Conservation (phyloP, 139 green algal species). For the Volvox africanus region DNA sequence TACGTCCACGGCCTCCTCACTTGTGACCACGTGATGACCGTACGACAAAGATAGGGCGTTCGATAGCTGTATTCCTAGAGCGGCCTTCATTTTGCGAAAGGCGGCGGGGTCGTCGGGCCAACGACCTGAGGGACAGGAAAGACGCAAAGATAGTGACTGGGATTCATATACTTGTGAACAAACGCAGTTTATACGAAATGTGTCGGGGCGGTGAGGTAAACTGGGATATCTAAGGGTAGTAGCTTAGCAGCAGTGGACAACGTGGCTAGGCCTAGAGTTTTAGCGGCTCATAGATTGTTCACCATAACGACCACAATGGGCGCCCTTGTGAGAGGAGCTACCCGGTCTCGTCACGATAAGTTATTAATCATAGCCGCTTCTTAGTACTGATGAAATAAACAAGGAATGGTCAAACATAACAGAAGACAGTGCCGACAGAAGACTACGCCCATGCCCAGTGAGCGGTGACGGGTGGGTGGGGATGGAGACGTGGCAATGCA, state of each 20-base stretch:
- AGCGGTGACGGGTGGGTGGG: too few relatives aligned
- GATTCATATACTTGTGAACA: too few relatives aligned
- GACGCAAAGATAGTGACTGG: too few relatives aligned
- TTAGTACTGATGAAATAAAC: too few relatives aligned
- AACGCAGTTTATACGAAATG: too few relatives aligned
- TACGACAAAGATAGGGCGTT: conserved; percentile 60
- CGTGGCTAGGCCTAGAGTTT: neutral
- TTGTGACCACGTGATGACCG: conserved; percentile 61
- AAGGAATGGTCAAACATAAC: too few relatives aligned
- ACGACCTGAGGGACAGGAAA: conserved; percentile 43
- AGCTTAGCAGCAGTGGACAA: too few relatives aligned
- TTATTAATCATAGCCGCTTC: conserved; percentile 52
- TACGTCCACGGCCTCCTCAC: conserved; percentile 79
- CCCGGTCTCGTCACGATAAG: conserved; percentile 45
- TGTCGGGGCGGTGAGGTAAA: too few relatives aligned
- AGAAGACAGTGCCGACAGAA: too few relatives aligned
- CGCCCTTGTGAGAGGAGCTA: conserved; percentile 18
- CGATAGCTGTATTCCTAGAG: conserved; percentile 82
- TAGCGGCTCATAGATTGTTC: conserved; percentile 67
- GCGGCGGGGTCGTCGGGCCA: conserved; percentile 77
- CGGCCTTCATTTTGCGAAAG: conserved; percentile 82
- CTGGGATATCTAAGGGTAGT: too few relatives aligned
- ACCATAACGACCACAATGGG: conserved; percentile 48
- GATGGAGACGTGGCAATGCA: neutral
- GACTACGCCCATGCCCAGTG: too few relatives aligned